Conservation (phyloP, 805 yeast genomes). For the Torulaspora franciscae region DNA sequence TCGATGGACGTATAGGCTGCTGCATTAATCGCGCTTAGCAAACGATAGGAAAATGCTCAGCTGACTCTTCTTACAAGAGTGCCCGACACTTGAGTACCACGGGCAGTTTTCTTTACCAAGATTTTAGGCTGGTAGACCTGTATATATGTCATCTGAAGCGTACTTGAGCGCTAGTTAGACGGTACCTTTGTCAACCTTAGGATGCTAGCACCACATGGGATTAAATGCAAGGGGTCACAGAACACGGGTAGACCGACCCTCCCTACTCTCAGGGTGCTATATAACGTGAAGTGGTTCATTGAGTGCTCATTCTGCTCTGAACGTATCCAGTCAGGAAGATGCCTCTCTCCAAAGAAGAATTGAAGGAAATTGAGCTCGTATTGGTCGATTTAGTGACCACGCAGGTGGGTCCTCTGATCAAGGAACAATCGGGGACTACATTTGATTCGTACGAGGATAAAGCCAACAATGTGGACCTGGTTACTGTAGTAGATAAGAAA, state of each 20-base stretch:
- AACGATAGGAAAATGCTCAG: no score
- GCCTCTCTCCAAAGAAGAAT: constrained; percentile 20
- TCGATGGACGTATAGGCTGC: no score
- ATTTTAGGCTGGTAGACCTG: no score
- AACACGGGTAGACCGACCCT: not conserved
- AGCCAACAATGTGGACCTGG: constrained; percentile 57
- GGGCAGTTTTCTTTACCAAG: no score
- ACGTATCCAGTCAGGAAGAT: constrained; percentile 4
- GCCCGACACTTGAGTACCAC: no score
- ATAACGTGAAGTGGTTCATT: not conserved
- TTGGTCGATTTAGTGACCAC: constrained; percentile 21
- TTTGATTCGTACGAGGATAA: constrained; percentile 48
- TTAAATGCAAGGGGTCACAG: not conserved
- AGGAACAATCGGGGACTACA: constrained; percentile 24
- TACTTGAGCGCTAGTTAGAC: no score
- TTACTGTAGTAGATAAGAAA: constrained; percentile 54
- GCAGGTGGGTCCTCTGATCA: constrained; percentile 30
- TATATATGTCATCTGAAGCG: no score
- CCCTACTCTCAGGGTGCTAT: no score
- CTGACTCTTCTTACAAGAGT: no score
- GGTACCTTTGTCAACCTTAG: no score
- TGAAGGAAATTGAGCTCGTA: constrained; percentile 27
- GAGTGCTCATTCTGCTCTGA: not conserved
- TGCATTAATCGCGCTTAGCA: no score
- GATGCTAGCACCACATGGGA: not conserved